Evolutionary conservation across 2,329 filamentous ascomycete species (phyloP).

Genomic region (Xenosphaeropsis pyriputrescens): DNA sequence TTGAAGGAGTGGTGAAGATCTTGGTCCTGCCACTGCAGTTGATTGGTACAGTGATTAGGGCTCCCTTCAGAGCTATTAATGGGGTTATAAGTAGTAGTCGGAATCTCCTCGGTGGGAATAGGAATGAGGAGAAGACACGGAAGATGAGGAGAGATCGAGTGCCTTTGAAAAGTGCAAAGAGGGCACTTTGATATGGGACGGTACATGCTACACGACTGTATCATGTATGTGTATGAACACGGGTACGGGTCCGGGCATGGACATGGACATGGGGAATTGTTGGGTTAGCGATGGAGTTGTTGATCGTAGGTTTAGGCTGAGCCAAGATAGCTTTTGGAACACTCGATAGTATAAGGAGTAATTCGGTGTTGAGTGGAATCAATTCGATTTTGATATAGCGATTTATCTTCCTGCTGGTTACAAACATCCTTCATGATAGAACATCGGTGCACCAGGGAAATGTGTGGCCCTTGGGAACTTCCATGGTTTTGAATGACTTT

Average conservation of each 20-base stretch:
- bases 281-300: slow-evolving; percentile 1
- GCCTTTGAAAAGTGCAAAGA: slow-evolving; percentile 4
- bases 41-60: slow-evolving; percentile 7
- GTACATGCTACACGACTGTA: neutral
- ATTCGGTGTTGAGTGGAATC: too few relatives aligned
- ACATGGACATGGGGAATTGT: neutral
- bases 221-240: neutral
- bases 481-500: too few relatives aligned
- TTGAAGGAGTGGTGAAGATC: slow-evolving; percentile 15
- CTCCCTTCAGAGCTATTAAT: slow-evolving; percentile 12
- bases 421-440: too few relatives aligned
- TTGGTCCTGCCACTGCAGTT: slow-evolving; percentile 15
- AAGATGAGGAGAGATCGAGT: slow-evolving; percentile 4
- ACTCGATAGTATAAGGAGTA: too few relatives aligned
- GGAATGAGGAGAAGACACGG: slow-evolving; percentile 6
- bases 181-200: neutral
- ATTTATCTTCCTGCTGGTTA: too few relatives aligned
- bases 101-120: slow-evolving; percentile 9
- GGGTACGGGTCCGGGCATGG: too few relatives aligned
- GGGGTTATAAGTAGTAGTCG: slow-evolving; percentile 7
- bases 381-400: too few relatives aligned
- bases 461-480: too few relatives aligned
- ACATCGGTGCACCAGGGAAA: too few relatives aligned
- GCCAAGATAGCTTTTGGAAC: too few relatives aligned
- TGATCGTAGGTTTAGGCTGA: too few relatives aligned